These are phyloP conservation scores for Tuber aestivum DNA, from an alignment of 495 filamentous ascomycete genomes.

Conservation along the genomic window DNA sequence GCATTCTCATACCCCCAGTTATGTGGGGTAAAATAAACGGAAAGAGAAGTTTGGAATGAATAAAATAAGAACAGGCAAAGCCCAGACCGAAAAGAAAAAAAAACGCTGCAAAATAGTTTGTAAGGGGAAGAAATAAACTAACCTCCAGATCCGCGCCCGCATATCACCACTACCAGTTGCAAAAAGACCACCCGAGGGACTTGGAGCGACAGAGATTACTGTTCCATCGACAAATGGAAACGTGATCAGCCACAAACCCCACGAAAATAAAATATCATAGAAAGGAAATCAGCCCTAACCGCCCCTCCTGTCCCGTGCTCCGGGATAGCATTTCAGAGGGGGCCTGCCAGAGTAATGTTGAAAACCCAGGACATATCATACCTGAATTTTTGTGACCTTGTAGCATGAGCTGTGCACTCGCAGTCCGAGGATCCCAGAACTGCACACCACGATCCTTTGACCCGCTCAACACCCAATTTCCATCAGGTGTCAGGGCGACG, in stretches of 20 bases:
- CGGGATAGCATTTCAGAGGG: slow-evolving; percentile 28
- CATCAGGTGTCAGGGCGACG: slow-evolving; percentile 80
- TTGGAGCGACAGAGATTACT: slow-evolving; percentile 85
- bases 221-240: slow-evolving; percentile 37
- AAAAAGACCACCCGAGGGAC: slow-evolving; percentile 70
- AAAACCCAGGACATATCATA: slow-evolving; percentile 44
- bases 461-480: slow-evolving; percentile 83
- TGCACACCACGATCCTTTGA: slow-evolving; percentile 88
- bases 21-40: slow-evolving; percentile 36
- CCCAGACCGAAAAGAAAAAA: slow-evolving; percentile 26
- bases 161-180: slow-evolving; percentile 87
- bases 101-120: slow-evolving; percentile 20
- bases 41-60: slow-evolving; percentile 32
- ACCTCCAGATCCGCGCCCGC: slow-evolving; percentile 77
- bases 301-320: slow-evolving; percentile 25
- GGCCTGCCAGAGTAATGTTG: slow-evolving; percentile 10
- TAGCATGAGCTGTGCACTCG: slow-evolving; percentile 83
- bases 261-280: slow-evolving; percentile 29
- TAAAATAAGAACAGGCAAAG: slow-evolving; percentile 26
- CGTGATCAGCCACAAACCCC: slow-evolving; percentile 32
- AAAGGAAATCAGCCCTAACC: slow-evolving; percentile 28
- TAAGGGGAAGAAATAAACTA: slow-evolving; percentile 37
- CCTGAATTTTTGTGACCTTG: slow-evolving; percentile 88
- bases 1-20: slow-evolving; percentile 15
- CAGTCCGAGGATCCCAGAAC: slow-evolving; percentile 86